Evolutionary conservation across 371 early-diverging fungal species (phyloP).

Genomic region (Zancudomyces culisetae): DNA sequence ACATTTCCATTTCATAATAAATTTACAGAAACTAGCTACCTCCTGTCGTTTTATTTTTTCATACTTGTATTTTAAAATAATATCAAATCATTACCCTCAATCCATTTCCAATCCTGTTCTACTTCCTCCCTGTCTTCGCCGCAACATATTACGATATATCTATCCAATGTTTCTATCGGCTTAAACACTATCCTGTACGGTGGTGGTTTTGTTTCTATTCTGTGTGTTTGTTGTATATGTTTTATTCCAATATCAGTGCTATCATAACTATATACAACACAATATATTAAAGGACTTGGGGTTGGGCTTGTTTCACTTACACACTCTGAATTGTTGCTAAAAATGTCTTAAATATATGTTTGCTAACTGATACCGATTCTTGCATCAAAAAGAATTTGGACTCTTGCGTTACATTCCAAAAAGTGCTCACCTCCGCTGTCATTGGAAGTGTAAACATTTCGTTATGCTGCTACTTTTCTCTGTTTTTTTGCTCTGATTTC

Average conservation of each 20-base stretch:
- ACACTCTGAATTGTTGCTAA: conserved; percentile 68
- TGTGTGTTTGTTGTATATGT: neutral
- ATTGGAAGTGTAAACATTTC: neutral
- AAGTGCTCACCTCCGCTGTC: neutral
- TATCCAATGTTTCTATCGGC: conserved; percentile 31
- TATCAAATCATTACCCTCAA: conserved; percentile 29
- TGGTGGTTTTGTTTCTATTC: conserved; percentile 80
- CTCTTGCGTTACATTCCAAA: neutral
- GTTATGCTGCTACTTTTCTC: neutral
- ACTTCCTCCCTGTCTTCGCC: conserved; percentile 63
- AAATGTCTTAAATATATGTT: conserved; percentile 39
- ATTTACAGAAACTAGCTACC: neutral
- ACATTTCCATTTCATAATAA: neutral
- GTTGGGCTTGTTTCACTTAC: conserved; percentile 6
- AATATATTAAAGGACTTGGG: neutral
- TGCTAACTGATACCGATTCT: conserved; percentile 34
- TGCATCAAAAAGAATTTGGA: conserved; percentile 41
- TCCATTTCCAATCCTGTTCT: conserved; percentile 78
- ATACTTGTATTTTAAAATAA: neutral
- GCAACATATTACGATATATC: conserved; percentile 38
- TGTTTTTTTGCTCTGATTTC: too few relatives aligned
- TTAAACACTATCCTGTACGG: conserved; percentile 75
- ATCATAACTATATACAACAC: neutral
- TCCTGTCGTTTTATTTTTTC: neutral
- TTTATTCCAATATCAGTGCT: neutral